These are phyloP conservation scores for Pythium rishiriense DNA, from an alignment of 352 stramenopile genomes.

Conservation along the genomic window DNA sequence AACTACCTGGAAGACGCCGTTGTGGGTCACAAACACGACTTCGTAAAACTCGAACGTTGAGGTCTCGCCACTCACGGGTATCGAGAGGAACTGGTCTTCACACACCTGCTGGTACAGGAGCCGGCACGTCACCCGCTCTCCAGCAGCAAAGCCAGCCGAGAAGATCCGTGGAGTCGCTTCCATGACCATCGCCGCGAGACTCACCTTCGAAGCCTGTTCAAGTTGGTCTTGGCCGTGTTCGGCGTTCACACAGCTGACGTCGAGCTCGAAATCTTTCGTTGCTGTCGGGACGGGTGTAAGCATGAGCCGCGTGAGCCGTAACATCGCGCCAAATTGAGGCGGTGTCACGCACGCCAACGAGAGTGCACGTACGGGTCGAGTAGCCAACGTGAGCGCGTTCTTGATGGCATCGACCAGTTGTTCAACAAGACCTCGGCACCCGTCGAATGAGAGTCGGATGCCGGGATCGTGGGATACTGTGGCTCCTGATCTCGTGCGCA, in stretches of 20 bases:
- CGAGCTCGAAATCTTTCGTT: not conserved
- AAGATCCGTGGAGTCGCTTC: slow-evolving; percentile 4
- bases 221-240: not conserved
- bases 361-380: not conserved
- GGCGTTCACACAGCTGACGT: not conserved
- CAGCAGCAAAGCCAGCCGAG: not conserved
- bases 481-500: not conserved
- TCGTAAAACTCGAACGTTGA: slow-evolving; percentile 8
- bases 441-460: not conserved
- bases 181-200: slow-evolving; percentile 4
- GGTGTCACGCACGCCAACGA: not conserved
- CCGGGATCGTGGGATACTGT: not conserved
- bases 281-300: slow-evolving; percentile 1
- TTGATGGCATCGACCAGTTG: not conserved
- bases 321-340: not conserved
- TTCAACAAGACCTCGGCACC: not conserved
- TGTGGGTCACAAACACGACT: not conserved
- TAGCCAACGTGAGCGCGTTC: not conserved
- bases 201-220: not conserved
- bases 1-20: slow-evolving; percentile 5
- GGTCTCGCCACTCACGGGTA: not conserved
- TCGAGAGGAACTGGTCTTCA: slow-evolving; percentile 5
- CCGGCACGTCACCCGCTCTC: not conserved
- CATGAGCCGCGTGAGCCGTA: not conserved
- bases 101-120: not conserved